phyloP scores from a whole-genome alignment of 176 grass and related monocot genomes.

The Raddia distichophylla region DNA sequence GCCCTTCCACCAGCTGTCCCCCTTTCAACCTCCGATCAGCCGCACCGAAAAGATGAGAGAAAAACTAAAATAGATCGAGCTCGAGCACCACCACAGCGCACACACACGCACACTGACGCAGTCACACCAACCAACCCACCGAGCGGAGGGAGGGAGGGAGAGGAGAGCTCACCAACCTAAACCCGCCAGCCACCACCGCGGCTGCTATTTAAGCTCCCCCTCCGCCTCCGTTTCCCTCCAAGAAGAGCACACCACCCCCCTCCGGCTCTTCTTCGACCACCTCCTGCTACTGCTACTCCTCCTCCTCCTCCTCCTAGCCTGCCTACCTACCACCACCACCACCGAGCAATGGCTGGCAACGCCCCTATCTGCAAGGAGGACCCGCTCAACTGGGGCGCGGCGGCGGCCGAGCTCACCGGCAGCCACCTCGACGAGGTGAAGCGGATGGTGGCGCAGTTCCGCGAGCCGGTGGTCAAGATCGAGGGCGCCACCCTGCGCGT shows the following conservation, averaged over 20 bases:
- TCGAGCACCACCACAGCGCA: no score
- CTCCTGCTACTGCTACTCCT: background rate
- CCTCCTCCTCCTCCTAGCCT: background rate
- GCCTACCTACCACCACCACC: background rate
- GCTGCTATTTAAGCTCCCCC: conserved; percentile 63
- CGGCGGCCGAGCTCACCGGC: conserved; percentile 65
- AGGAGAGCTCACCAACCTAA: conserved; percentile 45
- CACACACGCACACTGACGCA: no score
- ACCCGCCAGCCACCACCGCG: conserved; percentile 15
- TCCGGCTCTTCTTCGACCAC: conserved; percentile 49
- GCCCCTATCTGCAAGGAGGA: conserved; percentile 39
- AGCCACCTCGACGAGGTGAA: conserved; percentile 94
- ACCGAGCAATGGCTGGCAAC: conserved; percentile 54
- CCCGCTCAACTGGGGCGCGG: conserved; percentile 77
- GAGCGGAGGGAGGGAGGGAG: background rate
- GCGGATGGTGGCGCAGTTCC: conserved; percentile 75
- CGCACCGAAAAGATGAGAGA: background rate
- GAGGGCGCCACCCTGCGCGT: conserved; percentile 80
- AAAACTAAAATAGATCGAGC: no score
- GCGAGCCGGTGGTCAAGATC: conserved; percentile 60
- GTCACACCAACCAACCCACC: conserved; percentile 56
- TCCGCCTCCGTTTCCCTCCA: conserved; percentile 50
- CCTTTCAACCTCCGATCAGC: background rate
- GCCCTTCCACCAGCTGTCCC: background rate
- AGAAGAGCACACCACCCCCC: conserved; percentile 42